Evolutionary conservation across 1,284 basidiomycete genomes (phyloP), one percentile per base, ranked within the genome.

Genomic region (Pseudozyma thailandica): DNA sequence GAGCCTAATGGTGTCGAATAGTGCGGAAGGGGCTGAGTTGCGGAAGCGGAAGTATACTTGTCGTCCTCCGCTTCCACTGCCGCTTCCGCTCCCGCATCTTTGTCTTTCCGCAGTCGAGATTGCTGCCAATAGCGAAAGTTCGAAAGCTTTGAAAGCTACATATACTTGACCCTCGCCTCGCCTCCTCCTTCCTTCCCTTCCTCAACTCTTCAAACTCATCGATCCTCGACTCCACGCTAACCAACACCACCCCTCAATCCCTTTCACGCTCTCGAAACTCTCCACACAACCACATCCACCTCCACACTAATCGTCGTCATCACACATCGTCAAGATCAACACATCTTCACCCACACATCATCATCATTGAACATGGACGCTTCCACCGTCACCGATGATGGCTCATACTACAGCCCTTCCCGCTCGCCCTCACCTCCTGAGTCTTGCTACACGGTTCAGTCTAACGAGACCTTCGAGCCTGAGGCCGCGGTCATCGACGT

Each of bases 131-230:
- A 35, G 47, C 43, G 47, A 31, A 37, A 45, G 20, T 18, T 18
- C 13, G 18, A 50, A 48, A 23, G 59, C 51, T 28, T 53, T 55
- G 42, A 44, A 33, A 20, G 25, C 10, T 61, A 61, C 51, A 35
- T 61, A 55, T 46, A 47, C 37, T 45, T 43, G 23, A 23, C 25
- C 12, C 31, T 45, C 52, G 42, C 23, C 18, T 31, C 48, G 25
- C 21, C 27, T 28, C 38, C 38, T 20, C 31, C 20, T 28, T 37
- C 31, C 18, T 25, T 44, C 30, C 39, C 18, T 35, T 18, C 21
- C 28, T 37, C 47, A 18, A 27, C 21, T 13, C 23, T 23, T 46
- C 38, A 30, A 7, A 26, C 35, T 31, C 26, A 30, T 33, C 58
- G 46, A 49, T 7, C 9, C 18, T 45, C 50, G 46, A 44, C 50